Base-by-base conservation (phyloP, 1,284 basidiomycete species). In the Papiliotrema nemorosa region DNA sequence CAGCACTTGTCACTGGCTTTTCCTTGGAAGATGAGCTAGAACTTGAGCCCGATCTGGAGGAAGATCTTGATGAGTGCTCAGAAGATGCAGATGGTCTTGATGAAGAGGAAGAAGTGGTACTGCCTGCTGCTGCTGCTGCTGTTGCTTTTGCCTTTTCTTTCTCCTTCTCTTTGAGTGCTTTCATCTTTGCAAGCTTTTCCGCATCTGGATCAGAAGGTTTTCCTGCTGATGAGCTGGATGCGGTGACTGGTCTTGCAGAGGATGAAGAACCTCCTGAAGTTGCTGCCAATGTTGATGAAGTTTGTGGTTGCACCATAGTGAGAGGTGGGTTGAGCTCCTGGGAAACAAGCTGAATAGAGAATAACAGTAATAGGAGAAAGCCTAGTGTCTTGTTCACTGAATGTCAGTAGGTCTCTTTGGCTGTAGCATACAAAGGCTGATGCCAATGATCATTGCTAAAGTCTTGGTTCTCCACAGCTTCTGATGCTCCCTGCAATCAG, bases 371-470 rank as follows among this genome's bases (percentile, higher is more conserved):
- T 0, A 67, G 52, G 0, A 63, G 41, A 50, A 69, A 69, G 1
- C 57, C 67, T 1, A 67, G 50, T 0, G 55, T 54, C 35, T 53
- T 59, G 39, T 64, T 64, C 13, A 69, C 66, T 69, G 21, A 31
- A 13, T 21, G 18, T 38, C 14, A 29, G 18, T 39, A 7, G 24
- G 22, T 31, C 4, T 24, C 44, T 5, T 36, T 6, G 5, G 44
- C 34, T n/a, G n/a, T 31, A 7, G 57, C 64, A 53, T 27, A 69
- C 67, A 24, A 3, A 67, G 41, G 45, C 67, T 64, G 52, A 69
- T 62, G 13, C 65, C 67, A 27, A 66, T 52, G 46, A 67, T 69
- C 63, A 66, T 67, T 18, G 57, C 62, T 7, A 69, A 49, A 12
- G 49, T 56, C 44, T 65, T 67, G 7, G 65, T 69, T 18, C 67